Evolutionary conservation across 2,329 filamentous ascomycete genomes (phyloP).

Genomic region (Parascedosporium putredinis): DNA sequence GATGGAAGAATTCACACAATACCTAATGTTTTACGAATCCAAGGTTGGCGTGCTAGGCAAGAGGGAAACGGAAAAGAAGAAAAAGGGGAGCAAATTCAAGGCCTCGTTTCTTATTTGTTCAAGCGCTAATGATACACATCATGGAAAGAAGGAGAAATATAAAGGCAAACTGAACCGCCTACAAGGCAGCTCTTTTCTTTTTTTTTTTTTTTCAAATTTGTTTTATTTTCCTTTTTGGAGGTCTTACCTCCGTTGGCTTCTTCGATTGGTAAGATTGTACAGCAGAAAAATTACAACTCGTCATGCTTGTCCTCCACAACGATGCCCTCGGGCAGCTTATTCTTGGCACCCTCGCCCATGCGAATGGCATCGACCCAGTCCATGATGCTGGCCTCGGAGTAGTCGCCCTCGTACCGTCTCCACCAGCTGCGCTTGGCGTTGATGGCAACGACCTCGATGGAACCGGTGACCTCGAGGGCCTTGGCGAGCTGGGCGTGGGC

Average conservation of each 20-base stretch:
- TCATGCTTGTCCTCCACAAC: constrained; percentile 23
- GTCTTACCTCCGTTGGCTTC: not conserved
- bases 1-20: not conserved
- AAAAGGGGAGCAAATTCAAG: not conserved
- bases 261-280: no score
- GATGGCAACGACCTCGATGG: constrained; percentile 66
- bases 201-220: no score
- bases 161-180: not conserved
- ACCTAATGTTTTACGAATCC: not conserved
- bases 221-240: not conserved
- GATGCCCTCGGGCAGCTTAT: constrained; percentile 57
- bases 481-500: constrained; percentile 21
- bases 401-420: constrained; percentile 57
- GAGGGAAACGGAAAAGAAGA: no score
- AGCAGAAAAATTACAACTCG: not conserved
- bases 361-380: constrained; percentile 85
- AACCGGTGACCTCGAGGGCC: constrained; percentile 46
- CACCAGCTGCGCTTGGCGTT: constrained; percentile 85
- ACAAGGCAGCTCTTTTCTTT: no score
- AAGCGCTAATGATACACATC: not conserved
- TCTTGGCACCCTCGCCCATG: constrained; percentile 75
- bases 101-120: not conserved
- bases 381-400: constrained; percentile 56
- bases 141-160: not conserved
- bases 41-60: not conserved